These are phyloP conservation scores for Takashimella koratensis DNA, from an alignment of 1,284 basidiomycete genomes.

Conservation along the genomic window DNA sequence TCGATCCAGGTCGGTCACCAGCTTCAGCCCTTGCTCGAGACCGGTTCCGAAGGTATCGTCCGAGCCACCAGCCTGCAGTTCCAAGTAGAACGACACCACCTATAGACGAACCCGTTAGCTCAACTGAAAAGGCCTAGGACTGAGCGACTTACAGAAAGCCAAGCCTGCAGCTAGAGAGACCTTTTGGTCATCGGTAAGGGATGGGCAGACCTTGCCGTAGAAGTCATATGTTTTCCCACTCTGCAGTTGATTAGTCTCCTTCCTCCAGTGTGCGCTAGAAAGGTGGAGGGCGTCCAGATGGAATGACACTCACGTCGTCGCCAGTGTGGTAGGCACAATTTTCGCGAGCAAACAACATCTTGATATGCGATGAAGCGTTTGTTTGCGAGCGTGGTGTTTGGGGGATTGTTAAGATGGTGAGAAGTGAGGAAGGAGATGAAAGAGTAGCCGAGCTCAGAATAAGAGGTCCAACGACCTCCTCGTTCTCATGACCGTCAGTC, in stretches of 20 bases:
- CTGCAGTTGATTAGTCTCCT: too few relatives aligned
- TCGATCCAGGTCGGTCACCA: neutral
- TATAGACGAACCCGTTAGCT: constrained; percentile 1
- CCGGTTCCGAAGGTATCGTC: neutral
- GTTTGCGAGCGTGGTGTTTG: too few relatives aligned
- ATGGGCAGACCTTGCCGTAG: constrained; percentile 25
- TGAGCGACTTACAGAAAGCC: constrained; percentile 20
- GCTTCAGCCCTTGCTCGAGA: neutral
- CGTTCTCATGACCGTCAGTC: neutral
- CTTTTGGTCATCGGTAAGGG: constrained; percentile 21
- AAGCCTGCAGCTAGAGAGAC: constrained; percentile 20
- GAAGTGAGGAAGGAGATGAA: neutral
- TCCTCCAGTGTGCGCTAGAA: too few relatives aligned
- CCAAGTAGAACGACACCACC: constrained; percentile 9
- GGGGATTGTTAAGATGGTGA: too few relatives aligned
- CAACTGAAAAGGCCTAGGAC: neutral
- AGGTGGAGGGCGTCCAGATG: too few relatives aligned
- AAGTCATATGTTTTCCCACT: constrained; percentile 28
- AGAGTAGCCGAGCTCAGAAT: too few relatives aligned
- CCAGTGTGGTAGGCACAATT: neutral
- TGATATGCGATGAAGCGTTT: neutral
- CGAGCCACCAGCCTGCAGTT: neutral
- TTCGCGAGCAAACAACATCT: neutral
- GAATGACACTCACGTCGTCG: neutral
- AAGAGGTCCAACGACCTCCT: neutral